phyloP scores from a whole-genome alignment of 1,284 basidiomycete genomes.

The Apiotrichum siamense region DNA sequence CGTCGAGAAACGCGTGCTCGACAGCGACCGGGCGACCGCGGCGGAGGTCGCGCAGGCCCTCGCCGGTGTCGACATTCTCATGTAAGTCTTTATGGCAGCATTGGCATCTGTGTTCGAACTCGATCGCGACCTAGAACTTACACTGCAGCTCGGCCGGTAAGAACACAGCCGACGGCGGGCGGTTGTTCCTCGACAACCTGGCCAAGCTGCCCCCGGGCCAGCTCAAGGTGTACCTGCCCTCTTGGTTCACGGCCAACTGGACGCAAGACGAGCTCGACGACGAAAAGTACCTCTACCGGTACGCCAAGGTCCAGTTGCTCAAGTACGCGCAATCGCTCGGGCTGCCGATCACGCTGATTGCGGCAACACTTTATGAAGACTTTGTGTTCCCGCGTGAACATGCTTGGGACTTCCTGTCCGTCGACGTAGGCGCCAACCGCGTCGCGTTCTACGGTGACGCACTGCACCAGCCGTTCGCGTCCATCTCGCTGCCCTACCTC shows the following conservation, averaged over 20 bases:
- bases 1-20: slow-evolving; percentile 7
- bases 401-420: neutral
- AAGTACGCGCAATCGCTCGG: neutral
- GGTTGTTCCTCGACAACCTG: neutral
- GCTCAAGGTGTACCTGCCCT: slow-evolving; percentile 1
- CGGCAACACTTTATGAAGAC: neutral
- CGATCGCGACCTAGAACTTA: neutral
- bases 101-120: neutral
- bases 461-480: neutral
- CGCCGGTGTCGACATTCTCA: slow-evolving; percentile 3
- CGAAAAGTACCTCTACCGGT: neutral
- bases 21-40: neutral
- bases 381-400: neutral
- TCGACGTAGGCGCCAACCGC: neutral
- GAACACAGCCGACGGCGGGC: neutral
- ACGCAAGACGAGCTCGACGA: neutral
- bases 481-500: slow-evolving; percentile 1
- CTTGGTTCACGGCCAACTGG: slow-evolving; percentile 6
- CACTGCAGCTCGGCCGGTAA: neutral
- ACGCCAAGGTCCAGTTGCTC: neutral
- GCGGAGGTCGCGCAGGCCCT: neutral
- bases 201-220: neutral
- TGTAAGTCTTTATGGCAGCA: too few species aligned
- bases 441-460: slow-evolving; percentile 1
- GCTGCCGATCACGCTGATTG: neutral